Evolutionary conservation across 768 basidiomycete genomes (phyloP), one percentile per base, ranked within the genome.

Genomic region (Rhodotorula kratochvilovae): DNA sequence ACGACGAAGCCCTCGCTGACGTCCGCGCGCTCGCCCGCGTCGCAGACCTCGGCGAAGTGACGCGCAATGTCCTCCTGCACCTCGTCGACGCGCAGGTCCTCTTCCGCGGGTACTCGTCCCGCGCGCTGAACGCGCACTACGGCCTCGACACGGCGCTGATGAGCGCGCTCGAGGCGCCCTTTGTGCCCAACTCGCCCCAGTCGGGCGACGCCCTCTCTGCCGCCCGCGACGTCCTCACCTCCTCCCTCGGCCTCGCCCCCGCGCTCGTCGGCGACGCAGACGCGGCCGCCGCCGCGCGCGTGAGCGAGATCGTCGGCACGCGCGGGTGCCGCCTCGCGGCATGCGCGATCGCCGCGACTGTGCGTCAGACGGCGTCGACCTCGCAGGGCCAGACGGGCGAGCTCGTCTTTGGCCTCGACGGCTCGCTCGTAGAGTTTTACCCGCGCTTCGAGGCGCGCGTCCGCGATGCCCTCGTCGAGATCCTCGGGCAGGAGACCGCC

Each of bases 341-440:
- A 8, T 88, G 89, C 66, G 93, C 92, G 4, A 85, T 98, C 29
- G 92, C 92, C 25, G 87, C 92, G 1, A 85, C 93, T 27, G 81
- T 97, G 27, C 81, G 89, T 48, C 92, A 97, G 80, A 96, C 92
- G 87, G 54, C 82, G 86, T 73, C 78, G 80, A 56, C 69, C 77
- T 56, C 77, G 79, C 48, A 65, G 71, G 27, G 56, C 19, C n/a
- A 35, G 16, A 36, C 10, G 46, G n/a, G 56, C 76, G 75, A 63
- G 53, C 86, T 95, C 55, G 84, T 86, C 61, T 87, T 99, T 36
- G 96, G 96, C 58, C 87, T 98, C 17, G 96, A 99, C 78, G 96
- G 96, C 79, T 92, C 92, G 80, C 82, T 99, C 79, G 87, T 92
- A 74, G 90, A 97, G 79, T 89, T 91, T 78, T 94, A 98, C 80